Conservation (phyloP, 2,329 filamentous ascomycete genomes). For the Pezicula carpinea region DNA sequence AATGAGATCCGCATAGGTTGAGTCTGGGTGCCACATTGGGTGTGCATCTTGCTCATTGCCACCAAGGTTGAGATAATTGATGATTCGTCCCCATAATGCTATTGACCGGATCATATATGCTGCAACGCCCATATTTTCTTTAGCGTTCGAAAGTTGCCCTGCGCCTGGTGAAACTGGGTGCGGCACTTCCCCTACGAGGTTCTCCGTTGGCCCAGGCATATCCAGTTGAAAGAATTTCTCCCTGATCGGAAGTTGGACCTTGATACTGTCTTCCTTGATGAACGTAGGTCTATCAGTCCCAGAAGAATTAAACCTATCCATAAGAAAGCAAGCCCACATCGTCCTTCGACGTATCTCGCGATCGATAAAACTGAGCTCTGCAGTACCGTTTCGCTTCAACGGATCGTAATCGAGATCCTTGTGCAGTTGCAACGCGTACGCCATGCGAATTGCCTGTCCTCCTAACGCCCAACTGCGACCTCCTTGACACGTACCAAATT, state of each 20-base stretch:
- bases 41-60: conserved; percentile 74
- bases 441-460: conserved; percentile 94
- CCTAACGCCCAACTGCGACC: conserved; percentile 94
- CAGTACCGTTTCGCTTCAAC: conserved; percentile 53
- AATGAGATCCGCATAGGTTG: conserved; percentile 67
- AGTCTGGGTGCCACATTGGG: conserved; percentile 79
- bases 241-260: conserved; percentile 85
- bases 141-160: conserved; percentile 61
- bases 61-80: conserved; percentile 86
- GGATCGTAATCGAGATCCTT: conserved; percentile 84
- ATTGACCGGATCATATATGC: conserved; percentile 85
- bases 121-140: conserved; percentile 88
- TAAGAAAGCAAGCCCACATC: conserved; percentile 98
- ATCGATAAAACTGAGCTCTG: conserved; percentile 80
- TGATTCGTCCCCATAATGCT: conserved; percentile 83
- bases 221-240: conserved; percentile 89
- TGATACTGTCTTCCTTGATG: conserved; percentile 81
- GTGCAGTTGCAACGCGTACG: conserved; percentile 90
- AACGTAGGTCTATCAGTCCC: conserved; percentile 90
- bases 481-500: conserved; percentile 95
- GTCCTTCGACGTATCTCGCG: conserved; percentile 87
- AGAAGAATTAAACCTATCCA: conserved; percentile 97
- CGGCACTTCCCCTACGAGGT: conserved; percentile 66
- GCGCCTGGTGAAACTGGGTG: conserved; percentile 58
- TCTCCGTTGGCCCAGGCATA: conserved; percentile 82